Base-by-base conservation (phyloP, 148 eudicot genomes). In the Vaccinium macrocarpon region DNA sequence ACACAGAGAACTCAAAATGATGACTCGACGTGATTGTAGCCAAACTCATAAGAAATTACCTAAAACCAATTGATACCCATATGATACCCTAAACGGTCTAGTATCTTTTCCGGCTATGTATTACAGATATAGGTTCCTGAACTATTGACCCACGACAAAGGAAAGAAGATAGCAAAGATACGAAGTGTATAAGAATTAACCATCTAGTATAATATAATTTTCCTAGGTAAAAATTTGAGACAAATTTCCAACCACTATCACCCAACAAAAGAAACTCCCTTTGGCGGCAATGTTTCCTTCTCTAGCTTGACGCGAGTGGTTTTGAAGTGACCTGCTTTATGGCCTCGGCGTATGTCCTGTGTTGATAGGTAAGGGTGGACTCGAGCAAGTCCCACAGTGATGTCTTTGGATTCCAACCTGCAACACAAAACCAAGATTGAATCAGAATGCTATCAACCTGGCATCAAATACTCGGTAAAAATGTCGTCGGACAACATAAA, bases 351-450 rank as follows among this genome's bases (percentile, higher is more conserved):
- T 96, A 96, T 27, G 99, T 94, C 94, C 94, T 92, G 89, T 96
- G 99, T 83, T 96, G 99, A 90, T 96, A 96, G 9, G 99, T 96
- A 75, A 96, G 98, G 79, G 99, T 96, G 6, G 99, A 94, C 74
- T 96, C 99, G n/a, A 96, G 99, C 94, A 96, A 89, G 88, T 96
- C 98, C 99, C 99, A 96, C 6, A 96, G 95, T 5, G 99, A 96
- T 27, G 99, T 96, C 86, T 94, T 96, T 0, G 99, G 99, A 84
- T 96, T 92, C 98, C 98, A 96, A 79, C 95, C 99, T 96, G 88
- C 55, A 52, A 14, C 55, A 52, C 55, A 66, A 25, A 27, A 66
- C 27, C 32, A 32, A 25, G 72, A 66, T 4, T 4, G 68, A 66
- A 32, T 66, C 72, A 27, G 72, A 66, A 66, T 66, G 35, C 25